Evolutionary conservation across 208 protist species (phyloP), one percentile per base, ranked within the genome.

Genomic region (Leishmania martiniquensis): DNA sequence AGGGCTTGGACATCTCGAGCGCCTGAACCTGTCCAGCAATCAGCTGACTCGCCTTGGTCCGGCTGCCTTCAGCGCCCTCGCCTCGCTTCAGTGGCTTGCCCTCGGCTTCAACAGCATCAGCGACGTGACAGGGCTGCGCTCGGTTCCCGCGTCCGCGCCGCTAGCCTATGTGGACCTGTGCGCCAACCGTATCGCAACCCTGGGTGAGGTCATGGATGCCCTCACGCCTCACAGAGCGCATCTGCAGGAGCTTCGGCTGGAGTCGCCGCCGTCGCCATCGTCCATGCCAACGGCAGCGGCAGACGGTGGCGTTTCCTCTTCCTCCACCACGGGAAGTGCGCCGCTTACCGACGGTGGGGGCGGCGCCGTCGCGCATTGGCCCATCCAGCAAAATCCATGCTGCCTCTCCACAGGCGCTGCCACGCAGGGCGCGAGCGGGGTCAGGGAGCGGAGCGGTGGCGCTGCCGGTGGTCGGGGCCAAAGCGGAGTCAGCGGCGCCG

Each of bases 21-120:
- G 83, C 47, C 85, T 97, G 54, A 97, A 97, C 67, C 71, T 95
- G 13, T 93, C 90, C 7, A 94, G 88, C 73, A 97, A 97, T 76
- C 84, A 82, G 37, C 77, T 97, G 37, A 70, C 55, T 5, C 47
- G 34, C 4, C 55, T 97, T 0, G 77, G 76, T 9, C 63, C 77
- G 0, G 60, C 54, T 12, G 70, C 67, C 20, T 90, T 95, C 44
- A 17, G 72, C 13, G 76, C 86, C 10, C 80, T 97, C 15, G 49
- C 63, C 55, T 78, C 87, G 25, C 80, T 97, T 5, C 81, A 89
- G 72, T 92, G 89, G 88, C 77, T 97, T 25, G 92, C 86, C n/a
- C 83, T 97, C 52, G 88, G 81, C 66, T 97, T 91, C 65, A 97
- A 97, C 72, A 78, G 86, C 20, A 75, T 97, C 17, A 49, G 72